phyloP scores from a whole-genome alignment of 140 eudicot genomes.

The Bidens hawaiensis region DNA sequence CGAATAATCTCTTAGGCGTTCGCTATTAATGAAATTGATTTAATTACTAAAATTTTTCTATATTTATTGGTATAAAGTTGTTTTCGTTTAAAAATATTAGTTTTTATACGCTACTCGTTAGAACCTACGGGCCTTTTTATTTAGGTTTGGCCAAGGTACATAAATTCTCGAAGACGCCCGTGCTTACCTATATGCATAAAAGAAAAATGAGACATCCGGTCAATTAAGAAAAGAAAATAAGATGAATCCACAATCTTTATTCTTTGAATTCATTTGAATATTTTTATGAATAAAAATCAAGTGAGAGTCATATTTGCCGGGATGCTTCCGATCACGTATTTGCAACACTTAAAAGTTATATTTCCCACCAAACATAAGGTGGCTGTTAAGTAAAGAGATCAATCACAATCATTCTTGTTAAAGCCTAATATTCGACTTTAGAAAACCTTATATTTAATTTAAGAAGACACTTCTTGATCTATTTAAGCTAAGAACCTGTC shows the following conservation, averaged over 20 bases:
- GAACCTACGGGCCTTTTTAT: no score
- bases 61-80: no score
- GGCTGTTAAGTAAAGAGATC: conserved; percentile 8
- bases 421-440: background rate
- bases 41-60: no score
- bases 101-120: no score
- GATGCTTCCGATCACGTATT: background rate
- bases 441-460: background rate
- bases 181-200: no score
- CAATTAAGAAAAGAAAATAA: no score
- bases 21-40: no score
- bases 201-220: no score
- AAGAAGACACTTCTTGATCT: background rate
- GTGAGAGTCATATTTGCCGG: background rate
- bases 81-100: no score
- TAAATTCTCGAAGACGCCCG: no score
- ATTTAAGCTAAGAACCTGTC: background rate
- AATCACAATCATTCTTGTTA: background rate
- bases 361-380: conserved; percentile 16
- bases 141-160: no score
- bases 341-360: conserved; percentile 4
- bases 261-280: background rate
- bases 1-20: no score
- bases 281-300: background rate
- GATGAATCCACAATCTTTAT: background rate